Base-by-base conservation (phyloP, 306 rosid genomes). In the Biancaea sappan region DNA sequence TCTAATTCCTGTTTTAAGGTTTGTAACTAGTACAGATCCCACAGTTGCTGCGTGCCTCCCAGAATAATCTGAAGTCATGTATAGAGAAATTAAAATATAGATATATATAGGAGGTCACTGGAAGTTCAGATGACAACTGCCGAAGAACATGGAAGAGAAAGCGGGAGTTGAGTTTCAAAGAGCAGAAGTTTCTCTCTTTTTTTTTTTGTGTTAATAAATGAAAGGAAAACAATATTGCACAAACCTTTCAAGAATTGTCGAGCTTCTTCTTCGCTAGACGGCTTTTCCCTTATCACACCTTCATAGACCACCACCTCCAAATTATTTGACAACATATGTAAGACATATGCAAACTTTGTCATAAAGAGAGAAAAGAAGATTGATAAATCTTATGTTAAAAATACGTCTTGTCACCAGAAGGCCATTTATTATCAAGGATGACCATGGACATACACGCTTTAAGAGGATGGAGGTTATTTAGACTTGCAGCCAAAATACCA, bases 261-360 rank as follows among this genome's bases (percentile, higher is more conserved):
- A 72, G 99, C 99, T 85, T 94, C 99, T 87, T 90, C 93, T 83
- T 90, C 88, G 83, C 85, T 75, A 28, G 91, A 86, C 75, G 97
- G 99, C 71, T 94, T 94, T 90, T 94, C 99, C 87, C 99, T 90
- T 76, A 94, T 63, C 71, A 68, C 81, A 66, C 95, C 96, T 83
- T 90, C 91, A 80, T 92, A 88, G 80, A 94, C 94, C 93, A 94
- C 99, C 93, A 94, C 97, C 99, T 94, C 89, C 88, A 87, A 79
- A 90, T 80, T 88, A 84, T 86, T 86, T 80, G 60, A 86, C 18
- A 84, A 58, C 74, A 80, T 69, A 73, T 56, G 85, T 83, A 52
- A 84, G 84, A 72, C 76, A 84, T 37, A 47, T 75, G 61, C 54
- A 41, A 84, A 73, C 41, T 34, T 65, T 69, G 35, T 58, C 51